phyloP scores from a whole-genome alignment of 306 rosid species.

The Mucuna pruriens region DNA sequence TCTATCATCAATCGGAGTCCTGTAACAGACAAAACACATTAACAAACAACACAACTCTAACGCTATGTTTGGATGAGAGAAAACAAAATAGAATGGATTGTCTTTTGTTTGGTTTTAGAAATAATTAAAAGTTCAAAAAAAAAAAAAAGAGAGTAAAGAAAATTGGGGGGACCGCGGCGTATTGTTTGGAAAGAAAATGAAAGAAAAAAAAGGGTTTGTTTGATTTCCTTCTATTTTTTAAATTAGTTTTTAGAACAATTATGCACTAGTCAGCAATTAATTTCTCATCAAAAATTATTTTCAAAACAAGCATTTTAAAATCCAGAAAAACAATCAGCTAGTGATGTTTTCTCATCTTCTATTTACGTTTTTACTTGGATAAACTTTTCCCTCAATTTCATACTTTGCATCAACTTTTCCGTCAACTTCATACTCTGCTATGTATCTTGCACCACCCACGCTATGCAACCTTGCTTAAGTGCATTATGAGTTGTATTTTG shows the following conservation, averaged over 20 bases:
- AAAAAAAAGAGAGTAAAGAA: background rate
- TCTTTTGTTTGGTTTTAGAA: background rate
- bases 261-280: no score
- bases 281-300: background rate
- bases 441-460: background rate
- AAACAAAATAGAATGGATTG: background rate
- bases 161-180: no score
- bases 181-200: background rate
- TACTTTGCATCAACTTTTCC: background rate
- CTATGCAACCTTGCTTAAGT: background rate
- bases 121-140: background rate
- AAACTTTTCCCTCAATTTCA: background rate
- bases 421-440: no score
- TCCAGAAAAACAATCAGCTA: background rate
- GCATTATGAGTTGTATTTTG: background rate
- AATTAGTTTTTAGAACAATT: background rate
- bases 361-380: background rate
- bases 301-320: no score
- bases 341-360: background rate
- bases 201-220: background rate
- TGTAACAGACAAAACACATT: constrained; percentile 34
- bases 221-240: background rate
- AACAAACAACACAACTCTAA: constrained; percentile 5
- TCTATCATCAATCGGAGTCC: constrained; percentile 71
- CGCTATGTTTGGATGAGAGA: background rate